Evolutionary conservation across 305 asterid species (phyloP).

Genomic region (Solanum hybrid): DNA sequence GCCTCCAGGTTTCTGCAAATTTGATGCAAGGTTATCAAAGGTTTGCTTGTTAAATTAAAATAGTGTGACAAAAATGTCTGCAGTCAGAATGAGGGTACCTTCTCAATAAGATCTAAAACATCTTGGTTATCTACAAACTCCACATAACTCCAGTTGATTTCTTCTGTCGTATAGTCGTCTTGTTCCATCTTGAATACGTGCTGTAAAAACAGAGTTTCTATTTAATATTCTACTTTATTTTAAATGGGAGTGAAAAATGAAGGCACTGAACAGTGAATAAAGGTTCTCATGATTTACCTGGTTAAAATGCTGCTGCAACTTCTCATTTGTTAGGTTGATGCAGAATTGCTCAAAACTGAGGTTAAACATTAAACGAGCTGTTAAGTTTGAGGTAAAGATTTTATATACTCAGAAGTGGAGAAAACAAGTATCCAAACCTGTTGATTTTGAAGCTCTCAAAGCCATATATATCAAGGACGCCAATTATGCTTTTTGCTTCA

Average conservation of each 20-base stretch:
- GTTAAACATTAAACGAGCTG: conserved; percentile 12
- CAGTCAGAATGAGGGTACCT: conserved; percentile 34
- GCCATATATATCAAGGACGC: conserved; percentile 90
- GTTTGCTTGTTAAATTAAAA: not conserved
- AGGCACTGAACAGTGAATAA: not conserved
- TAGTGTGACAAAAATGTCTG: not conserved
- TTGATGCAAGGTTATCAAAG: not conserved
- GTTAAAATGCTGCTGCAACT: conserved; percentile 96
- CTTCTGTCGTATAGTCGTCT: conserved; percentile 88
- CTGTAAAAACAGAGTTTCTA: conserved; percentile 31
- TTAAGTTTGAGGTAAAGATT: conserved; percentile 14
- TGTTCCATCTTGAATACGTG: conserved; percentile 98
- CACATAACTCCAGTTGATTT: conserved; percentile 91
- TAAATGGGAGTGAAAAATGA: conserved; percentile 2
- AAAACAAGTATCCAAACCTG: conserved; percentile 35
- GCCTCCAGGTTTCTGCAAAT: conserved; percentile 96
- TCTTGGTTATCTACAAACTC: conserved; percentile 94
- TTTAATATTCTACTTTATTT: conserved; percentile 14
- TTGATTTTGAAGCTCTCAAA: conserved; percentile 92
- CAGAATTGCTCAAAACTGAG: conserved; percentile 89
- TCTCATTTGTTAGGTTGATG: conserved; percentile 88
- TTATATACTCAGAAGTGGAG: not conserved
- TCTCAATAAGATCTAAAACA: conserved; percentile 86
- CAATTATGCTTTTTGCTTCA: conserved; percentile 74
- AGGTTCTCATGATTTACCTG: conserved; percentile 37